phyloP scores from a whole-genome alignment of 768 basidiomycete species.

The Sporobolomyces phaffii region DNA sequence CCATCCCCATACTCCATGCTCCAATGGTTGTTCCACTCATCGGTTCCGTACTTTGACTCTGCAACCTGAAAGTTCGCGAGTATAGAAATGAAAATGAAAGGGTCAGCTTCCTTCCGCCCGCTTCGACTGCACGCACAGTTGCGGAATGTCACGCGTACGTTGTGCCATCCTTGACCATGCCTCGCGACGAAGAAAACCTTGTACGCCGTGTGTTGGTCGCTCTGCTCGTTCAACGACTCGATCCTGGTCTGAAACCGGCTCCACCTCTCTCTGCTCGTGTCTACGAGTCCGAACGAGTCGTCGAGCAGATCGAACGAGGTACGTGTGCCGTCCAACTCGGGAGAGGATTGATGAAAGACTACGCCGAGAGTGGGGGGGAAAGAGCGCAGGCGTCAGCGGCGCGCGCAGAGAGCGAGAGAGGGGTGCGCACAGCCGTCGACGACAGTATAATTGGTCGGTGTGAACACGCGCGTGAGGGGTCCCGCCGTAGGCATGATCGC shows the following conservation, averaged over 20 bases:
- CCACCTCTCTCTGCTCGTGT: slow-evolving; percentile 34
- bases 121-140: neutral
- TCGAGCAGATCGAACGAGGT: slow-evolving; percentile 20
- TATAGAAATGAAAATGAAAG: too few relatives aligned
- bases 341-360: slow-evolving; percentile 28
- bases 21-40: slow-evolving; percentile 43
- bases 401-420: neutral
- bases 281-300: slow-evolving; percentile 34
- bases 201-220: slow-evolving; percentile 39
- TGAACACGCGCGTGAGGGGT: neutral
- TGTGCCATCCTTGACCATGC: slow-evolving; percentile 44
- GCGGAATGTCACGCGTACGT: slow-evolving; percentile 3
- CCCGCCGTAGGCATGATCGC: neutral
- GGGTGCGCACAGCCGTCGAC: slow-evolving; percentile 20
- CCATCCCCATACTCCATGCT: slow-evolving; percentile 38
- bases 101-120: neutral
- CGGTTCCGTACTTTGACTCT: slow-evolving; percentile 34
- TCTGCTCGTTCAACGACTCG: slow-evolving; percentile 30
- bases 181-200: slow-evolving; percentile 42
- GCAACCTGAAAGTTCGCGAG: slow-evolving; percentile 14
- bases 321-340: neutral
- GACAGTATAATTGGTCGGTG: slow-evolving; percentile 21
- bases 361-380: neutral
- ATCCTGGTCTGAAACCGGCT: slow-evolving; percentile 27
- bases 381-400: neutral